Evolutionary conservation across 2,329 filamentous ascomycete species (phyloP).

Genomic region (Aspergillus ochraceus): DNA sequence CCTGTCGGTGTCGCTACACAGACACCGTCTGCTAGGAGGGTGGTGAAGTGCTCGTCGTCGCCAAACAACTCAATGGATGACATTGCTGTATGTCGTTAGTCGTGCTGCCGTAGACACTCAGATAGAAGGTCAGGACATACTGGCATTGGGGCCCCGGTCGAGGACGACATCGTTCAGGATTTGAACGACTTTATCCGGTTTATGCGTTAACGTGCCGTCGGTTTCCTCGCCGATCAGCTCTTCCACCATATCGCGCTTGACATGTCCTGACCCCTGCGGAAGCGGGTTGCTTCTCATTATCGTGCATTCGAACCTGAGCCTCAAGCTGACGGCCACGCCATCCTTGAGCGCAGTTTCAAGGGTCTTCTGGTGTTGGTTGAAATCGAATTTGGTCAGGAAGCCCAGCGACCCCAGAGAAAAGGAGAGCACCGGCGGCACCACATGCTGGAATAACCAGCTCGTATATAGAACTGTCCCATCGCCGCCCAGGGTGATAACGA

Average conservation of each 20-base stretch:
- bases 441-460: conserved; percentile 93
- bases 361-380: conserved; percentile 68
- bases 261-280: conserved; percentile 26
- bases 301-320: conserved; percentile 88
- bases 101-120: not conserved
- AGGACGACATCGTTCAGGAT: conserved; percentile 97
- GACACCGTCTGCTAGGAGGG: conserved; percentile 86
- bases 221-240: conserved; percentile 85
- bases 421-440: conserved; percentile 89
- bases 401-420: conserved; percentile 90
- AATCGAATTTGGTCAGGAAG: conserved; percentile 97
- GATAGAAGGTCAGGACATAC: conserved; percentile 51
- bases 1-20: conserved; percentile 94
- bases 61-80: conserved; percentile 89
- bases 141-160: conserved; percentile 89
- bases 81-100: conserved; percentile 63
- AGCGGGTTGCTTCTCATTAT: conserved; percentile 68
- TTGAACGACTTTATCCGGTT: conserved; percentile 78
- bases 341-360: conserved; percentile 72
- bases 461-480: conserved; percentile 97
- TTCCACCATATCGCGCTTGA: conserved; percentile 72
- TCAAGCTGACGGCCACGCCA: conserved; percentile 83
- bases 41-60: conserved; percentile 93
- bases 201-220: conserved; percentile 81
- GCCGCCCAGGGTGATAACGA: conserved; percentile 86